A percentile compares a stretch with the other conserved stretches of the same genome.
Conservation (phyloP, 179 eudicot species). For the Spinacia oleracea region DNA sequence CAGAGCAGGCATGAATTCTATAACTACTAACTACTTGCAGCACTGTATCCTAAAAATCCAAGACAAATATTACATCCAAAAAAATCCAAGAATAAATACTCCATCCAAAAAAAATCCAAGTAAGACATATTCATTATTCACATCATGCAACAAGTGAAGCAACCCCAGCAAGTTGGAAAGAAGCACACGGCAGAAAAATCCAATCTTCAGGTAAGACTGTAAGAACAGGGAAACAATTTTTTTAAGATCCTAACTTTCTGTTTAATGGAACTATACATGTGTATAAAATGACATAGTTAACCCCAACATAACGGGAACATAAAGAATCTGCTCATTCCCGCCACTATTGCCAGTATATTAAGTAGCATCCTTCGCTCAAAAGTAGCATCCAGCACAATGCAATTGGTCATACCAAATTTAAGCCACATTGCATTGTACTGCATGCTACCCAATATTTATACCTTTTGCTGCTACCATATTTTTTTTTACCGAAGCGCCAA, state of each 20-base stretch:
- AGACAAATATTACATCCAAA: too few species aligned
- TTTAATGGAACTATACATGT: slow-evolving; percentile 18
- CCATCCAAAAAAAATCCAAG: background rate
- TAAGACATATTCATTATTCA: background rate
- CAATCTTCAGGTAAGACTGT: background rate
- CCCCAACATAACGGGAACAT: background rate
- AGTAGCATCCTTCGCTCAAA: too few species aligned
- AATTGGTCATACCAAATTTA: background rate
- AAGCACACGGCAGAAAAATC: slow-evolving; percentile 4
- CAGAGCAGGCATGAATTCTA: background rate
- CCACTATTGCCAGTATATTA: slow-evolving; percentile 9
- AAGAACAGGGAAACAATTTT: background rate
- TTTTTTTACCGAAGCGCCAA: slow-evolving; percentile 7
- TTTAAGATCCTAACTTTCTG: background rate
- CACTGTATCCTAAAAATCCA: too few species aligned
- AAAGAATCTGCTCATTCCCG: slow-evolving; percentile 11
- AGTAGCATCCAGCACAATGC: slow-evolving; percentile 25
- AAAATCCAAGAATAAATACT: too few species aligned
- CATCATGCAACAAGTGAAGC: slow-evolving; percentile 3
- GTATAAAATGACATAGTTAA: background rate
- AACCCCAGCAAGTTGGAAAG: background rate
- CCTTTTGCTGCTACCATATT: background rate
- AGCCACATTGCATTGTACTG: slow-evolving; percentile 32
- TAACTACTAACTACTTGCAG: too few species aligned
- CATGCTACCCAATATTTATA: slow-evolving; percentile 26